Evolutionary conservation across 352 stramenopile species (phyloP), one percentile per base, ranked within the genome.

Genomic region (Pythium phragmitis): DNA sequence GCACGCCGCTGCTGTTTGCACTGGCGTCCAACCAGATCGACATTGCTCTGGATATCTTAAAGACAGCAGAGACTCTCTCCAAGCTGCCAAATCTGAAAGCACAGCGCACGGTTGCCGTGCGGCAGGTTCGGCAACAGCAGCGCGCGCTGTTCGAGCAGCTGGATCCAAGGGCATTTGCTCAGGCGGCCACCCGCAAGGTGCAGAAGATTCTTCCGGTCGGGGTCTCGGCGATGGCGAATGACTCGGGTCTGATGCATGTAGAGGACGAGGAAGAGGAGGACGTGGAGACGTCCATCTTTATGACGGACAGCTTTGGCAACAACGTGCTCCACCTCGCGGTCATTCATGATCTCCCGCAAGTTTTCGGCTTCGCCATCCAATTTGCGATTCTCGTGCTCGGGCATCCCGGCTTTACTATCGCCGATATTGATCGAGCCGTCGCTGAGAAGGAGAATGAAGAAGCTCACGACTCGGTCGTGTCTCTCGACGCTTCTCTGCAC

Each of bases 341-440:
- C 26, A 30, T 30, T 30, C 26, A 86, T 39, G 72, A 85, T 43
- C 73, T 87, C 23, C 72, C 76, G 1, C 63, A 80, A 2, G 78
- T 86, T 12, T 86, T 82, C 61, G 62, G 88, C 57, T 88, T 91
- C 76, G 75, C 4, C 26, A 60, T 89, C 17, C 67, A 65, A 19
- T 76, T 82, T 47, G 78, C 76, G 14, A 87, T 86, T 55, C 70
- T 39, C 12, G 26, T 73, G 39, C 55, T 87, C 5, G 60, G 39
- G 55, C 26, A 62, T 21, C 34, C 50, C 3, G 34, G 26, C 0
- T 64, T 62, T n/a, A 33, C 21, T 4, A 39, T 60, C 14, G 28
- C 49, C 21, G 34, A 39, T 7, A 49, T 37, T 2, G 46, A 50
- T 2, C n/a, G 4, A 2, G 37, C 39, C 3, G 3, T 46, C 1